Evolutionary conservation across 768 basidiomycete genomes (phyloP), one percentile per base, ranked within the genome.

Genomic region (Rhodosporidiobolus odoratus): DNA sequence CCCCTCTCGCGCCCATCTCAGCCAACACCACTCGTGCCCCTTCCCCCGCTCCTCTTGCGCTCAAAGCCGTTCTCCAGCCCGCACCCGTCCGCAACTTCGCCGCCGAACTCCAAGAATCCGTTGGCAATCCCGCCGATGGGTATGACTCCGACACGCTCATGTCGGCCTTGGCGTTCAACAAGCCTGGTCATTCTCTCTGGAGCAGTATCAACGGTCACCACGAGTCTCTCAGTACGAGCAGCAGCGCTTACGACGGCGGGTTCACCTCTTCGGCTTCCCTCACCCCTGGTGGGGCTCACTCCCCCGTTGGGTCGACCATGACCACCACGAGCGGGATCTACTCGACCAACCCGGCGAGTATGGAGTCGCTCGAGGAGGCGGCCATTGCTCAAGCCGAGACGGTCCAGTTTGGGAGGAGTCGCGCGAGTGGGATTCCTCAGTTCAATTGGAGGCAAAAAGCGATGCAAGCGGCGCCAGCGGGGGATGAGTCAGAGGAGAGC

Each of bases 291-390:
- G 52, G 9, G 52, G 6, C 30, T 10, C 21, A n/a, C 21, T 53
- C 52, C 30, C 52, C 52, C 30, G 52, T 6, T 30, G 34, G n/a
- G 32, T 56, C 54, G 54, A 56, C 54, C 54, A 4, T 56, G 9
- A 56, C 54, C 40, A 23, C 45, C 40, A 43, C 15, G 54, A 56
- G 38, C 58, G 52, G 52, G 27, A 47, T 68, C 43, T 68, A 62
- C 54, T 62, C 67, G 67, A 62, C 60, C 54, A 40, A 53, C 35
- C 54, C 60, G 21, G 67, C 54, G 32, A 62, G 60, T n/a, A 57
- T 68, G 37, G 67, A 68, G 47, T 68, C 67, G 54, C 61, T 68
- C 54, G 67, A 68, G 38, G 67, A 68, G 43, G 67, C 57, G 32
- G 67, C 67, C 25, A 68, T 68, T 23, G 56, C 54, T 2, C 67